Evolutionary conservation across 306 rosid genomes (phyloP), one percentile per base, ranked within the genome.

Genomic region (Ormosia semicastrata): DNA sequence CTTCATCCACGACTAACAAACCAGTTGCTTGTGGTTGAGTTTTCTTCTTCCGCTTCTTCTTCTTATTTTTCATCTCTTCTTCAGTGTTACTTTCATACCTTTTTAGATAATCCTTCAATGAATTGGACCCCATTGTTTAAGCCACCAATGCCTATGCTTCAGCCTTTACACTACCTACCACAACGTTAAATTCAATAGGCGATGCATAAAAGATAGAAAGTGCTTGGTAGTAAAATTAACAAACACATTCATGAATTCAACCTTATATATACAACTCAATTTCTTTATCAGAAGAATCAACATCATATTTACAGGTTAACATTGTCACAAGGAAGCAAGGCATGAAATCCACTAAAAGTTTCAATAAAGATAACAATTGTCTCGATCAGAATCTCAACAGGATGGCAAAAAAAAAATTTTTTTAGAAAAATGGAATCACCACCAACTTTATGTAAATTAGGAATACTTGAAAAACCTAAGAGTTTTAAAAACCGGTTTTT

Each of bases 1-100:
- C 98, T 83, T 91, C 92, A 68, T 95, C 94, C 66, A 93, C 92
- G 10, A 95, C 92, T 34, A 89, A 73, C 81, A 93, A 85, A n/a
- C 98, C 91, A 15, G 73, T 53, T 36, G 90, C 83, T 57, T 84
- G 90, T 6, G 88, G 82, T 54, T 83, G 89, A 71, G 59, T 58
- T 80, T 56, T 84, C 79, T 73, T 81, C 83, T 88, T 81, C 57
- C 53, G 72, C 82, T 80, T 79, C 69, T 79, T 83, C 84, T 77
- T 88, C 83, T 84, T 87, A 59, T 50, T 82, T 50, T 86, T 87
- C 76, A 82, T 85, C 18, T 85, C 93, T 6, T 82, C 97, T 36
- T 81, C 91, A n/a, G 77, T 74, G 65, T 81, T 93, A 75, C 84
- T 86, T 54, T 85, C 91, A 52, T 95, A 95, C 58, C 94, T 87